Conservation (phyloP, 257 asterid genomes). For the Plantago major region DNA sequence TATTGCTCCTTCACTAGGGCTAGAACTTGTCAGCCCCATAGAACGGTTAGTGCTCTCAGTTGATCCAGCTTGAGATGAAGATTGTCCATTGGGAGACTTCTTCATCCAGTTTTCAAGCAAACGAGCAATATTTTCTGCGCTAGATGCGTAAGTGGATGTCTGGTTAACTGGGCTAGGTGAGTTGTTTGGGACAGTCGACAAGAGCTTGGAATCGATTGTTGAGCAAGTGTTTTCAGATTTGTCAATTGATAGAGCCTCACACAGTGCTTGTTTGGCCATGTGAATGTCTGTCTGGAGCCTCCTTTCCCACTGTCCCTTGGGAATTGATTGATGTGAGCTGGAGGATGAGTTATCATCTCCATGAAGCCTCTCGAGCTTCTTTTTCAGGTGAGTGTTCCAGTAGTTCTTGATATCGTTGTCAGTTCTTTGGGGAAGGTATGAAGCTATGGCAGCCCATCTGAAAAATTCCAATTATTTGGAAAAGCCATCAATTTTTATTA, state of each 20-base stretch:
- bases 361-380: constrained; percentile 39
- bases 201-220: constrained; percentile 7
- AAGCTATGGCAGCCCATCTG: constrained; percentile 87
- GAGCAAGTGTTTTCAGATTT: constrained; percentile 14
- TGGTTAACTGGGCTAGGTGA: neutral
- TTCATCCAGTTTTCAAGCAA: constrained; percentile 68
- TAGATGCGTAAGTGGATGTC: constrained; percentile 48
- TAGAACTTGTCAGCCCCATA: constrained; percentile 22
- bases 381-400: constrained; percentile 67
- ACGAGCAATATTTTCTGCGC: constrained; percentile 72
- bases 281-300: constrained; percentile 77
- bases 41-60: constrained; percentile 30
- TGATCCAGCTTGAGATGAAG: constrained; percentile 18
- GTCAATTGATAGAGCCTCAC: constrained; percentile 60
- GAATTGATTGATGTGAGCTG: constrained; percentile 29
- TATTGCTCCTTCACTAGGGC: constrained; percentile 50
- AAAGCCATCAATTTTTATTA: neutral
- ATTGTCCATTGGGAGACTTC: constrained; percentile 25
- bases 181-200: neutral
- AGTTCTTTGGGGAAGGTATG: constrained; percentile 67
- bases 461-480: neutral
- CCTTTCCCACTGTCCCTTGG: constrained; percentile 77
- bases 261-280: constrained; percentile 63
- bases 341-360: constrained; percentile 25
- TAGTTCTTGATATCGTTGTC: constrained; percentile 76